Conservation (phyloP, 148 eudicot genomes). For the Nyssa sinensis region DNA sequence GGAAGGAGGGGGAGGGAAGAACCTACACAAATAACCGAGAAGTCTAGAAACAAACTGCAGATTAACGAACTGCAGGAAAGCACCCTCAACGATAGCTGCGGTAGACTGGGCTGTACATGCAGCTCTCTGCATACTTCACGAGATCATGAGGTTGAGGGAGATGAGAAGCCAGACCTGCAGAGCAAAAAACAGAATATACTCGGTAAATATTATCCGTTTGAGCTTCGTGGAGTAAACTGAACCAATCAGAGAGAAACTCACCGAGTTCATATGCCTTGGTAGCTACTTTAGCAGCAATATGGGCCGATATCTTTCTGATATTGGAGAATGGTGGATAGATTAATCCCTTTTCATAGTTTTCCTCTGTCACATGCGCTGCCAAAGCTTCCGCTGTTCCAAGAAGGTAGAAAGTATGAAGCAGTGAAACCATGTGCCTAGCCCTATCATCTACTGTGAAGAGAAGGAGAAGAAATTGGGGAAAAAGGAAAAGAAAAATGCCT, state of each 20-base stretch:
- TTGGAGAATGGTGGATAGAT: conserved; percentile 53
- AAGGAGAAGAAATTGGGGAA: not conserved
- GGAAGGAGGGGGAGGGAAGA: too few species aligned
- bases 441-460: not conserved
- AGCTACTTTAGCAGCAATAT: conserved; percentile 58
- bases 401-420: not conserved
- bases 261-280: conserved; percentile 56
- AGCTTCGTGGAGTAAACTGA: not conserved
- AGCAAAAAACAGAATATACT: not conserved
- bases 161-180: conserved; percentile 71
- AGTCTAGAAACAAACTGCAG: not conserved
- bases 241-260: conserved; percentile 17
- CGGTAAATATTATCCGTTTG: not conserved
- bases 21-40: not conserved
- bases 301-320: conserved; percentile 56
- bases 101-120: conserved; percentile 84
- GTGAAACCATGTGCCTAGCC: not conserved
- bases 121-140: conserved; percentile 67
- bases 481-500: not conserved
- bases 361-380: conserved; percentile 74
- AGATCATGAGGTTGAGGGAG: conserved; percentile 74
- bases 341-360: conserved; percentile 44
- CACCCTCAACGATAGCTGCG: conserved; percentile 35
- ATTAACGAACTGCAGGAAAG: not conserved
- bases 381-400: conserved; percentile 73